Conservation (phyloP, 2,329 filamentous ascomycete genomes). For the Lecanicillium sp. region DNA sequence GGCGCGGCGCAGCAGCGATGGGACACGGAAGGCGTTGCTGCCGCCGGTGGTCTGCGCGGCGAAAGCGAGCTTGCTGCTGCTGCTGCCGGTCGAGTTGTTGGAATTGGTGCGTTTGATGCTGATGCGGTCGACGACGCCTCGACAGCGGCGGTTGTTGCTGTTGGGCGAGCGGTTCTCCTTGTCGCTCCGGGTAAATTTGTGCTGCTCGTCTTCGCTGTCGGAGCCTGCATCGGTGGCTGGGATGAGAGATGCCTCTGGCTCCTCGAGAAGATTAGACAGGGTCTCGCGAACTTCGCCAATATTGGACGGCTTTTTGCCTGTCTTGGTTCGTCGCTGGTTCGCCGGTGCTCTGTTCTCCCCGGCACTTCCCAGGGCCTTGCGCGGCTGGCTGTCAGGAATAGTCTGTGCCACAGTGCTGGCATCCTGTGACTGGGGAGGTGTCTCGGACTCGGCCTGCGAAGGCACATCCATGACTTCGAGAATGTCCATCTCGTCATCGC, state of each 20-base stretch:
- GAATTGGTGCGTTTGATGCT: conserved; percentile 53
- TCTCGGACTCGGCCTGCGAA: conserved; percentile 27
- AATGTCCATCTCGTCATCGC: conserved; percentile 71
- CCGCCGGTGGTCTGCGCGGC: conserved; percentile 29
- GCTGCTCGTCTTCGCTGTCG: conserved; percentile 34
- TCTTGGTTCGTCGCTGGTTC: conserved; percentile 54
- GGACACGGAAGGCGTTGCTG: conserved; percentile 53
- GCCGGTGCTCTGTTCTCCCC: conserved; percentile 46
- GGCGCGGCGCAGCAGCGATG: conserved; percentile 63
- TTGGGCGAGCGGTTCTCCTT: conserved; percentile 42
- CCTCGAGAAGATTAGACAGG: conserved; percentile 75
- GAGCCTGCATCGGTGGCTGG: conserved; percentile 30
- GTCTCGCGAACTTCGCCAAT: conserved; percentile 77
- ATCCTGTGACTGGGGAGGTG: conserved; percentile 22
- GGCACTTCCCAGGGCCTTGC: conserved; percentile 26
- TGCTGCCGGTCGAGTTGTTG: conserved; percentile 18
- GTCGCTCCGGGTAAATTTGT: conserved; percentile 24
- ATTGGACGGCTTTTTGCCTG: conserved; percentile 60
- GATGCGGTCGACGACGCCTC: conserved; percentile 63
- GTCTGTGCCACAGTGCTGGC: conserved; percentile 20
- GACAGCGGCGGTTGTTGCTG: conserved; percentile 25
- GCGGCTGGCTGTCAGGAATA: conserved; percentile 46
- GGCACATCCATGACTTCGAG: conserved; percentile 40
- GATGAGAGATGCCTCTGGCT: conserved; percentile 45
- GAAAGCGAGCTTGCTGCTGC: conserved; percentile 47